Conservation (phyloP, 129 eudicot species). For the Gnaphalium uliginosum region DNA sequence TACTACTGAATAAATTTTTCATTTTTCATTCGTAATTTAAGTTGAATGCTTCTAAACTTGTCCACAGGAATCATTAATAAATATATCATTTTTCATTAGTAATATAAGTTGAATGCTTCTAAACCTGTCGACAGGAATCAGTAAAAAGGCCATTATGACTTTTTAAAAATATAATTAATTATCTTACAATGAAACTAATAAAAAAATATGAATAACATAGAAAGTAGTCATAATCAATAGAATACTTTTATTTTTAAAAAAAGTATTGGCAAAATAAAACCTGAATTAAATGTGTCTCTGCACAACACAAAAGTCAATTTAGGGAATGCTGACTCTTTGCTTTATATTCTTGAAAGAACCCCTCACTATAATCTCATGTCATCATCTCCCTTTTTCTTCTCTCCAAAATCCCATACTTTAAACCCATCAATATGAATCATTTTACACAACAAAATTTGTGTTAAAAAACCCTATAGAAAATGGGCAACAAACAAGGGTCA, state of each 20-base stretch:
- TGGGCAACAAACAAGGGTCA: slow-evolving; percentile 31
- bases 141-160: not conserved
- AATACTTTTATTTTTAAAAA: no score
- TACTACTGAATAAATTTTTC: no score
- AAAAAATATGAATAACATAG: no score
- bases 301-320: not conserved
- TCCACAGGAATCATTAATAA: not conserved
- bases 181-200: not conserved
- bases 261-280: not conserved
- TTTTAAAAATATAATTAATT: no score
- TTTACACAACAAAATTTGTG: not conserved
- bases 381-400: not conserved
- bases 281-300: not conserved
- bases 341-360: not conserved
- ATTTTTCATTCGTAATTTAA: not conserved
- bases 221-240: no score
- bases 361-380: not conserved
- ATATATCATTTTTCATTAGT: not conserved
- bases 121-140: no score
- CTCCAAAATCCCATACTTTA: not conserved
- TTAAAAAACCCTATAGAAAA: not conserved
- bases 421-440: slow-evolving; percentile 11
- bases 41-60: no score
- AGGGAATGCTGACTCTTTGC: not conserved
- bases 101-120: no score